Conservation (phyloP, 2,329 filamentous ascomycete species). For the Stylonectria norvegica region DNA sequence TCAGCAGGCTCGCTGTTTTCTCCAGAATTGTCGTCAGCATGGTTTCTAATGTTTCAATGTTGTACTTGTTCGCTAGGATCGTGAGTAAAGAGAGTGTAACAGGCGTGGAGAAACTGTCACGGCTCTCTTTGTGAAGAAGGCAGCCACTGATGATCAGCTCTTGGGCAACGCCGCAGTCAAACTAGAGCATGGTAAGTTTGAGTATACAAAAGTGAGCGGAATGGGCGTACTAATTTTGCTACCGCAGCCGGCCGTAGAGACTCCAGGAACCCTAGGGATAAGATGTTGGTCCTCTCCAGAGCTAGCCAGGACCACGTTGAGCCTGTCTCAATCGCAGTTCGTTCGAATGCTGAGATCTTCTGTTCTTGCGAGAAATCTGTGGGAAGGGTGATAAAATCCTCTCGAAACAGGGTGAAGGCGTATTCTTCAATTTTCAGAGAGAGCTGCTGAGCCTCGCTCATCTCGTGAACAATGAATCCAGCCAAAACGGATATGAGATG, state of each 20-base stretch:
- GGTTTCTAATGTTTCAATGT: constrained; percentile 31
- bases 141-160: constrained; percentile 31
- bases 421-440: constrained; percentile 31
- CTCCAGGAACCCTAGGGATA: constrained; percentile 40
- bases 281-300: constrained; percentile 28
- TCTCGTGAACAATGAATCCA: constrained; percentile 35
- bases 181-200: constrained; percentile 28
- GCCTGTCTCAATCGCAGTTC: constrained; percentile 9
- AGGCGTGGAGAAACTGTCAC: constrained; percentile 18
- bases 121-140: constrained; percentile 6
- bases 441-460: constrained; percentile 37
- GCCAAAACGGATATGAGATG: constrained; percentile 35
- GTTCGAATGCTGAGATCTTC: background rate
- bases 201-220: background rate
- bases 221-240: constrained; percentile 32
- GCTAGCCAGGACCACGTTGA: constrained; percentile 34
- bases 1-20: constrained; percentile 20
- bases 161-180: constrained; percentile 35
- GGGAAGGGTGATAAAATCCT: constrained; percentile 25
- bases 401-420: constrained; percentile 38
- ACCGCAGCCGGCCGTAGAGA: constrained; percentile 34
- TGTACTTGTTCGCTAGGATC: constrained; percentile 45
- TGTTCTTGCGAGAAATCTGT: constrained; percentile 8
- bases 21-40: constrained; percentile 29
- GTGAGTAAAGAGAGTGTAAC: constrained; percentile 37